A percentile compares a stretch with the other conserved stretches of the same genome.
These are phyloP conservation scores for Xerocomus brunneocitrinus DNA, from an alignment of 768 basidiomycete genomes.

Conservation along the genomic window DNA sequence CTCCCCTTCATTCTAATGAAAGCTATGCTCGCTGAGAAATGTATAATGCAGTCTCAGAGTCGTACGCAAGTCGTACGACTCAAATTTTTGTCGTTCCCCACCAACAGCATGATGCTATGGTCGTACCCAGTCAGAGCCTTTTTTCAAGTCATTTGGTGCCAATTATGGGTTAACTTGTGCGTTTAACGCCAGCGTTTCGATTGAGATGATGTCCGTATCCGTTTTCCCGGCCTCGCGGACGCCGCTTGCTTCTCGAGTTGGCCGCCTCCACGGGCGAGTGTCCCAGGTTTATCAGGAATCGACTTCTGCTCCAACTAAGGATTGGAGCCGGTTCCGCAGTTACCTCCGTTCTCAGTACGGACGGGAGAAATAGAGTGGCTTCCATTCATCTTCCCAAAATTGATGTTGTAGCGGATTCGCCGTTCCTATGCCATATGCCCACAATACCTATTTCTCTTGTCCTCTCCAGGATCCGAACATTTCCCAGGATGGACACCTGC, in stretches of 20 bases:
- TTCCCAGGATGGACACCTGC: too few relatives aligned
- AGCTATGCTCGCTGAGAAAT: not conserved
- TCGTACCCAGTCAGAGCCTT: not conserved
- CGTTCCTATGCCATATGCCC: not conserved
- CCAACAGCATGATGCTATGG: not conserved
- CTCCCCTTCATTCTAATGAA: not conserved
- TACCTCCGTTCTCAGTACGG: too few relatives aligned
- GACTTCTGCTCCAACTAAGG: not conserved
- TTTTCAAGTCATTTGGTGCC: not conserved
- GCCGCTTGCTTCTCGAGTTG: not conserved
- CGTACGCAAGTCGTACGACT: not conserved
- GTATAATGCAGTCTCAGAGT: not conserved
- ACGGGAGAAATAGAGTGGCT: too few relatives aligned
- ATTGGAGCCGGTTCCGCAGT: not conserved
- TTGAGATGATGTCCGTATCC: not conserved
- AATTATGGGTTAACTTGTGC: not conserved
- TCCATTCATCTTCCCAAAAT: not conserved
- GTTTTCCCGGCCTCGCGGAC: not conserved
- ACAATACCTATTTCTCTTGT: not conserved
- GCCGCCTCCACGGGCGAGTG: not conserved
- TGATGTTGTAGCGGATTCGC: not conserved
- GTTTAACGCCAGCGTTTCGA: not conserved
- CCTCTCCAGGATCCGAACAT: not conserved
- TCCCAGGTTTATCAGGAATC: not conserved
- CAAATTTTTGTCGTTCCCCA: not conserved